Base-by-base conservation (phyloP, 2,329 filamentous ascomycete species). In the Diaporthe helianthi region DNA sequence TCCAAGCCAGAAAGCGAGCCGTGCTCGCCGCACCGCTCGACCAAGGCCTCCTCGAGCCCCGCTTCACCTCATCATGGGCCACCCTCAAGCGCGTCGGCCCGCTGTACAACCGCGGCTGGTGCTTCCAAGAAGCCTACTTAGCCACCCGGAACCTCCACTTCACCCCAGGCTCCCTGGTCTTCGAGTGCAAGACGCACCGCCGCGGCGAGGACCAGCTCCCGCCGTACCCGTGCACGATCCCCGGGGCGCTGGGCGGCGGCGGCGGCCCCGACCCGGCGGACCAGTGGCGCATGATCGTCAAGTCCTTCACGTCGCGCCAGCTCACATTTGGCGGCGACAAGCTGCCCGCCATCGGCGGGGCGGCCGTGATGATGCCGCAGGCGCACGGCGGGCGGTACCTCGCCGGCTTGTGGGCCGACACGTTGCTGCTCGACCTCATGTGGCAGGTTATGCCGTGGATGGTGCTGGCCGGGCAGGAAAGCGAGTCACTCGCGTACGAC, bases 361-460 rank as follows among this genome's bases (percentile, higher is more conserved):
- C 58, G n/a, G 58, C 58, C 0, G 58, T 47, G 26, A 61, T 41
- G 41, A 61, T 61, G 58, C 58, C 58, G 1, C 58, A 61, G 41
- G 58, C 58, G 19, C 41, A 24, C 26, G 38, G n/a, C 2, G 41
- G 58, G 5, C 12, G 19, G 19, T 61, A 61, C 41, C 58, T 61
- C 26, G 58, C 58, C 1, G 58, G 58, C 0, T 8, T 61, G 26
- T 61, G 58, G 58, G 38, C 26, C 0, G 58, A 61, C 2, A 24
- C 58, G 10, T 10, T 61, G 26, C 58, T 61, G 10, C 41, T 61
- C 12, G 58, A 61, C n/a, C 19, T 61, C 26, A 61, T 61, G 58
- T 61, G 58, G 58, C 58, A 61, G 29, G 58, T 61, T 10, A 61
- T 61, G 58, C 58, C 58, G 41, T 61, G 58, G 58, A 9, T 47